These are phyloP conservation scores for Coniferiporia sulphurascens DNA, from an alignment of 1,284 basidiomycete species.

Conservation along the genomic window DNA sequence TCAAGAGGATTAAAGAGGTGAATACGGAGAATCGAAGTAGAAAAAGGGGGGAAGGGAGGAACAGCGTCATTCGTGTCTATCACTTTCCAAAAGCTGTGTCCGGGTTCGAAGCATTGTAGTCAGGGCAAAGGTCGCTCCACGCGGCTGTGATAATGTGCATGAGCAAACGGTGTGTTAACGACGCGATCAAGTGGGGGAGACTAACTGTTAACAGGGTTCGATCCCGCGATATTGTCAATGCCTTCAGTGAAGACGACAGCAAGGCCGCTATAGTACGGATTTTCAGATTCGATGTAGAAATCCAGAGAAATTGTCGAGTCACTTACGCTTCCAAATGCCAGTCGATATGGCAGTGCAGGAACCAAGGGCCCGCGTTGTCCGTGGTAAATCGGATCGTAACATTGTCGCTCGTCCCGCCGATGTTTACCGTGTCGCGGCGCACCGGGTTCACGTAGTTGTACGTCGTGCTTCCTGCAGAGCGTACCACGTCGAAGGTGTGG, in stretches of 20 bases:
- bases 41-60: no score
- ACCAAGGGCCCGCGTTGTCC: conserved; percentile 46
- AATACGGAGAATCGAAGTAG: no score
- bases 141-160: neutral
- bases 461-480: conserved; percentile 23
- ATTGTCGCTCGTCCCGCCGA: conserved; percentile 26
- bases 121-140: conserved; percentile 16
- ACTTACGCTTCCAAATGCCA: conserved; percentile 38
- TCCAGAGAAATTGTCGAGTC: conserved; percentile 30
- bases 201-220: conserved; percentile 25
- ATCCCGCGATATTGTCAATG: conserved; percentile 22
- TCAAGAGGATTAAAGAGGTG: no score
- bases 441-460: conserved; percentile 39
- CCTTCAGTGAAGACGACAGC: conserved; percentile 40
- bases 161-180: neutral
- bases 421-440: conserved; percentile 30
- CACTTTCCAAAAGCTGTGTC: conserved; percentile 9
- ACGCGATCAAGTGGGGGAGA: neutral
- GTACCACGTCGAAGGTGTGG: conserved; percentile 34
- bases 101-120: conserved; percentile 6
- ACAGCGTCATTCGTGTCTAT: neutral
- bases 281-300: conserved; percentile 24
- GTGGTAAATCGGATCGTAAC: conserved; percentile 34
- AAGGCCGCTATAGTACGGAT: conserved; percentile 32
- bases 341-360: conserved; percentile 45